phyloP scores from a whole-genome alignment of 2,329 filamentous ascomycete genomes.

The Phialemonium atrogriseum region DNA sequence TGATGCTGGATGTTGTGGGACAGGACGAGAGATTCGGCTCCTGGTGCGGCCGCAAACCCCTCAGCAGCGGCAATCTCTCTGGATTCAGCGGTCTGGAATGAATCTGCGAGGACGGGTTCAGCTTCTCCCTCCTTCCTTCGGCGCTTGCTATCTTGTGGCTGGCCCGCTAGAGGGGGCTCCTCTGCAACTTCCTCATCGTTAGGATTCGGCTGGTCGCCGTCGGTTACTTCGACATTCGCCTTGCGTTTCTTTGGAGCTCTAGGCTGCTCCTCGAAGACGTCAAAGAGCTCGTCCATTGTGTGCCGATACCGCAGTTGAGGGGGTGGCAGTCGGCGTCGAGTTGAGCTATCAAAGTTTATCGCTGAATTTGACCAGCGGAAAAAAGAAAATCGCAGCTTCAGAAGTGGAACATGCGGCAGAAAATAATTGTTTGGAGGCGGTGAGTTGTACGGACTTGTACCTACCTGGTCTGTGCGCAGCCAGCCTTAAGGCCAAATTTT shows the following conservation, averaged over 20 bases:
- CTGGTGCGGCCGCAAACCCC: slow-evolving; percentile 54
- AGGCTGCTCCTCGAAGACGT: slow-evolving; percentile 67
- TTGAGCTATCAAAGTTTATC: too few species aligned
- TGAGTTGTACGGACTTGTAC: too few species aligned
- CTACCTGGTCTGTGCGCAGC: too few species aligned
- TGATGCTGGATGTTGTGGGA: slow-evolving; percentile 99
- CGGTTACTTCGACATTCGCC: slow-evolving; percentile 28
- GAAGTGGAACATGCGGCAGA: too few species aligned
- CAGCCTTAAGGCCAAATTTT: too few species aligned
- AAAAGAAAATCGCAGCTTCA: too few species aligned
- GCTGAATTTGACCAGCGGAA: too few species aligned
- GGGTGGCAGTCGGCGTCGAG: not conserved
- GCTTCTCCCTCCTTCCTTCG: slow-evolving; percentile 55
- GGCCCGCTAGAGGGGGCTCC: slow-evolving; percentile 19
- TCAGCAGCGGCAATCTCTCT: slow-evolving; percentile 78
- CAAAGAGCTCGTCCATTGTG: slow-evolving; percentile 70
- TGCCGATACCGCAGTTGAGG: slow-evolving; percentile 7
- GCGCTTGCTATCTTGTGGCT: slow-evolving; percentile 55
- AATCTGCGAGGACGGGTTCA: slow-evolving; percentile 80
- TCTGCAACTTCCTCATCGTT: slow-evolving; percentile 26
- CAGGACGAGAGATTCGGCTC: slow-evolving; percentile 66
- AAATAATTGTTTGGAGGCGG: too few species aligned
- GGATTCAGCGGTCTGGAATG: slow-evolving; percentile 90
- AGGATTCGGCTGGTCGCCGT: slow-evolving; percentile 30
- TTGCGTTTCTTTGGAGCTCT: slow-evolving; percentile 33